Evolutionary conservation across 306 rosid genomes (phyloP).

Genomic region (Medicago lupulina): DNA sequence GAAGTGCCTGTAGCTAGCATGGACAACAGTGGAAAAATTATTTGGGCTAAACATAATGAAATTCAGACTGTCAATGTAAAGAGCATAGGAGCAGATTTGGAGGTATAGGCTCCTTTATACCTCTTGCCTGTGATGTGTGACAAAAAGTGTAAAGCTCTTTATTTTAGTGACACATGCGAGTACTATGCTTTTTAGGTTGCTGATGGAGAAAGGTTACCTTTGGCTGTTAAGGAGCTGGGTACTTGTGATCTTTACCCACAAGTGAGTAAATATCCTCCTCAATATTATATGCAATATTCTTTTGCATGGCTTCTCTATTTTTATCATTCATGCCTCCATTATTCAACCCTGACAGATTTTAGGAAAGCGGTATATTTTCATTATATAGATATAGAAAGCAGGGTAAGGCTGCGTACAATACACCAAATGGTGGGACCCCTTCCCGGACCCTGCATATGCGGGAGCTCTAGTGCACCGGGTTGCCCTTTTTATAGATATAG

Average conservation of each 20-base stretch:
- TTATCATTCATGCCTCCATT: conserved; percentile 30
- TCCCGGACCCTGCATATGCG: too few relatives aligned
- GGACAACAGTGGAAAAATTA: conserved; percentile 96
- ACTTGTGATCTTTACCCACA: conserved; percentile 99
- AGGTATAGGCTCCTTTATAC: conserved; percentile 62
- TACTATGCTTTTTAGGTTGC: conserved; percentile 69
- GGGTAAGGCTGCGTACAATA: too few relatives aligned
- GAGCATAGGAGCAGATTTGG: conserved; percentile 90
- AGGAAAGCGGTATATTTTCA: conserved; percentile 21
- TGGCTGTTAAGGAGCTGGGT: conserved; percentile 99
- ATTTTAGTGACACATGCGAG: conserved; percentile 32
- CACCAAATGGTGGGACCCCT: too few relatives aligned
- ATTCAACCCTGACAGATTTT: conserved; percentile 30
- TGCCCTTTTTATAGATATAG: too few relatives aligned
- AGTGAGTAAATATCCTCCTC: conserved; percentile 55
- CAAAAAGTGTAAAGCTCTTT: conserved; percentile 30
- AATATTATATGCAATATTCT: conserved; percentile 31
- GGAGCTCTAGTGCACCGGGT: too few relatives aligned
- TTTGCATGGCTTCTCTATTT: conserved; percentile 20
- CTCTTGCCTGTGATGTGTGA: conserved; percentile 28
- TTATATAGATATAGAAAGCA: too few relatives aligned
- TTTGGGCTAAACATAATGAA: conserved; percentile 99
- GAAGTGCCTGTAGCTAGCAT: conserved; percentile 98
- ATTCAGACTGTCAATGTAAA: conserved; percentile 94
- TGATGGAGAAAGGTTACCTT: conserved; percentile 96